phyloP scores from a whole-genome alignment of 768 basidiomycete genomes.

The Mrakia blollopis region DNA sequence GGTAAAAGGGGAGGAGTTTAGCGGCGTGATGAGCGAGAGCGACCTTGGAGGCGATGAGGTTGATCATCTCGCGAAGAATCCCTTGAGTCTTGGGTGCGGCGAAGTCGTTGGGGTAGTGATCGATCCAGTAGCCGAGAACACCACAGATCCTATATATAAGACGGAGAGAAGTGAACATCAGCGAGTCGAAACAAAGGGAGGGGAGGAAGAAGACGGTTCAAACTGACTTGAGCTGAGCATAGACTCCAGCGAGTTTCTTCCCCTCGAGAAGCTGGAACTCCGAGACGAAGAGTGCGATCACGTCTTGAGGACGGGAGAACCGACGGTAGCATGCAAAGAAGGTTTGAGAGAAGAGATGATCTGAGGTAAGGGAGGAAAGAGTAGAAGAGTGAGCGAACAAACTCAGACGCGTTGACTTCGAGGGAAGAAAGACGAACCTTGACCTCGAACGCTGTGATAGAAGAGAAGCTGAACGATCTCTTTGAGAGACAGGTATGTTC shows the following conservation, averaged over 20 bases:
- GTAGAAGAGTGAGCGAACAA: no score
- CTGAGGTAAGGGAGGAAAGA: not conserved
- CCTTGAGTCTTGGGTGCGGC: conserved; percentile 67
- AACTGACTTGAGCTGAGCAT: conserved; percentile 75
- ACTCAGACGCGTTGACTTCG: not conserved
- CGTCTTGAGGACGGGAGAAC: conserved; percentile 70
- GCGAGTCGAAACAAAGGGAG: conserved; percentile 23
- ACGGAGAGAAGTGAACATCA: not conserved
- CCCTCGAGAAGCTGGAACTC: conserved; percentile 65
- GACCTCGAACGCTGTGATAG: conserved; percentile 8
- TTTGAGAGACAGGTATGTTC: not conserved
- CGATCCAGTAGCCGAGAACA: conserved; percentile 71
- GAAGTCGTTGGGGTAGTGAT: conserved; percentile 71
- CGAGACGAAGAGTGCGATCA: conserved; percentile 81
- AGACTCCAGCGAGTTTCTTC: conserved; percentile 80
- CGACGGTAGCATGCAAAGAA: conserved; percentile 79
- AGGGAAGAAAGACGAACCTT: not conserved
- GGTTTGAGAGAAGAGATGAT: conserved; percentile 21
- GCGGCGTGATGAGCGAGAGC: conserved; percentile 80
- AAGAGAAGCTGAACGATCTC: conserved; percentile 15
- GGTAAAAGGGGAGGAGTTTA: conserved; percentile 66
- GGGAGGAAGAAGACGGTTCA: not conserved
- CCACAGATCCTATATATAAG: conserved; percentile 61
- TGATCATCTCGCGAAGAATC: conserved; percentile 68
- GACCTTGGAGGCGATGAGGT: conserved; percentile 70